phyloP scores from a whole-genome alignment of 257 asterid species.

The Jasminum sambac region DNA sequence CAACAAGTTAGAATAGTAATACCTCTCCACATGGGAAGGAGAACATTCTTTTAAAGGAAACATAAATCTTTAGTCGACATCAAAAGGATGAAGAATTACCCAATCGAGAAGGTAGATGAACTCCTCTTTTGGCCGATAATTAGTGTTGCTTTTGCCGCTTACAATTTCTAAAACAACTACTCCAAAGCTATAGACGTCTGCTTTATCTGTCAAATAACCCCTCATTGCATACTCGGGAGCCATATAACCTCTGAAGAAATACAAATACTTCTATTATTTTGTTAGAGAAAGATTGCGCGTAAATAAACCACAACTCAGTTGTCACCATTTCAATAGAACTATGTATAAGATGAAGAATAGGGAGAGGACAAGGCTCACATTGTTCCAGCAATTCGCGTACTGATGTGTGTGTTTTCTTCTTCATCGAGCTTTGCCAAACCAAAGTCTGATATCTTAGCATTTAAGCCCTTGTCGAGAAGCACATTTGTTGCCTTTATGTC shows the following conservation, averaged over 20 bases:
- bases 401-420: conserved; percentile 79
- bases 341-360: background rate
- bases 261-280: background rate
- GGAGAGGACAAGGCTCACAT: conserved; percentile 38
- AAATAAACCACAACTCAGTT: background rate
- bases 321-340: background rate
- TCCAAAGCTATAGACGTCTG: conserved; percentile 78
- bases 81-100: conserved; percentile 35
- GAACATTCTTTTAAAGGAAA: no score
- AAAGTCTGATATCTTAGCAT: conserved; percentile 80
- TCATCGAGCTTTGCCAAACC: conserved; percentile 87
- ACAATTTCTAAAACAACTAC: conserved; percentile 65
- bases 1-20: no score
- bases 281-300: background rate
- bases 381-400: conserved; percentile 84
- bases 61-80: background rate
- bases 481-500: conserved; percentile 83
- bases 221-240: conserved; percentile 85
- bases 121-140: conserved; percentile 61
- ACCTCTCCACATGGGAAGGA: no score
- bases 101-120: conserved; percentile 74
- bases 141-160: conserved; percentile 65
- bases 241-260: conserved; percentile 61
- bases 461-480: conserved; percentile 65
- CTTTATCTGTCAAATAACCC: conserved; percentile 75